Percentiles rank a stretch among this genome's conserved stretches.
Conservation (phyloP, 1,284 basidiomycete genomes). For the Abortiporus biennis region DNA sequence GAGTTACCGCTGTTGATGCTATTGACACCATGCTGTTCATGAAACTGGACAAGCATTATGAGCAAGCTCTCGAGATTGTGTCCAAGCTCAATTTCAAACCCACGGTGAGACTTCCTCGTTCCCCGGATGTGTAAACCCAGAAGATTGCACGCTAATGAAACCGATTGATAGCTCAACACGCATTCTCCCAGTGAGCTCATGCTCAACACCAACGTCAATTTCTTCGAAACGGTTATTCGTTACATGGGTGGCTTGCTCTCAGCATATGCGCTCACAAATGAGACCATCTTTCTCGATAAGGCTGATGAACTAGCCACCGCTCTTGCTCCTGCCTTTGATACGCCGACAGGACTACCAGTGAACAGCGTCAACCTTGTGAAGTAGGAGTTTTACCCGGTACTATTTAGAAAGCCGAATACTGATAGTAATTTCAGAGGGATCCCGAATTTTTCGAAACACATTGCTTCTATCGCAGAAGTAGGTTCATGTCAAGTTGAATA, state of each 20-base stretch:
- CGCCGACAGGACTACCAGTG: conserved; percentile 41
- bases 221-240: conserved; percentile 75
- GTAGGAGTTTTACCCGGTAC: conserved; percentile 21
- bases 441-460: conserved; percentile 3
- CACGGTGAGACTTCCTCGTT: too few species aligned
- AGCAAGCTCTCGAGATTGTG: conserved; percentile 67
- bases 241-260: conserved; percentile 71
- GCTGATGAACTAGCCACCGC: conserved; percentile 45
- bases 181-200: not conserved
- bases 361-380: conserved; percentile 38
- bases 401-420: too few species aligned
- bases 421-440: conserved; percentile 8
- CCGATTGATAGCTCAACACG: not conserved
- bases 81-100: not conserved
- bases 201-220: conserved; percentile 32
- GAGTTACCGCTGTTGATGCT: conserved; percentile 76
- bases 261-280: conserved; percentile 62
- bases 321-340: conserved; percentile 48
- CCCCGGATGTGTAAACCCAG: too few species aligned
- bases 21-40: conserved; percentile 89
- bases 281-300: conserved; percentile 40
- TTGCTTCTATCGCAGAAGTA: conserved; percentile 34
- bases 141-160: not conserved
- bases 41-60: conserved; percentile 77
- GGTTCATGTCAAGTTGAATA: conserved; percentile 57